These are phyloP conservation scores for Wilhelminamyces savonicus DNA, from an alignment of 805 yeast species.

Conservation along the genomic window DNA sequence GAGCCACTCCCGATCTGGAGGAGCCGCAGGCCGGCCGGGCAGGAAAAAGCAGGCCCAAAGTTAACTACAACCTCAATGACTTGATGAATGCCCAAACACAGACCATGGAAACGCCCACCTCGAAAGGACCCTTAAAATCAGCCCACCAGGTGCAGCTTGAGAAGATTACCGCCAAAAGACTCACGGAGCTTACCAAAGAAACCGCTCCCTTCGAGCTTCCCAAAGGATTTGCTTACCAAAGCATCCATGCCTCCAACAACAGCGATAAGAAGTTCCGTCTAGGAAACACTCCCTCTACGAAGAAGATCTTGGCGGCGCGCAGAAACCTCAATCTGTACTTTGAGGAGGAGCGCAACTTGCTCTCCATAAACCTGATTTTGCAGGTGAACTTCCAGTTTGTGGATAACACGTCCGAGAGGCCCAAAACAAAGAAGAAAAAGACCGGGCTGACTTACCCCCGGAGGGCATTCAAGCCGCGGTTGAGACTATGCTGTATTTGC, in stretches of 20 bases:
- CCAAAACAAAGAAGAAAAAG: conserved; percentile 12
- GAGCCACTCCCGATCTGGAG: conserved; percentile 10
- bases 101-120: conserved; percentile 15
- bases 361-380: conserved; percentile 36
- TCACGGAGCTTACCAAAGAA: conserved; percentile 30
- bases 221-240: conserved; percentile 31
- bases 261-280: conserved; percentile 23
- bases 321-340: conserved; percentile 39
- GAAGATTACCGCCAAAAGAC: conserved; percentile 28
- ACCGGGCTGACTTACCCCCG: conserved; percentile 2
- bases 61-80: conserved; percentile 37
- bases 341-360: conserved; percentile 39
- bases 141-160: conserved; percentile 38
- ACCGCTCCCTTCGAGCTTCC: conserved; percentile 33
- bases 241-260: conserved; percentile 19
- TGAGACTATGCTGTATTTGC: conserved; percentile 36
- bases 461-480: conserved; percentile 22
- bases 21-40: conserved; percentile 14
- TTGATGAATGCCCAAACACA: conserved; percentile 38
- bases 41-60: conserved; percentile 33
- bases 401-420: conserved; percentile 19
- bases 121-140: conserved; percentile 33
- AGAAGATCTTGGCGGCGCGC: conserved; percentile 34
- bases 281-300: conserved; percentile 40
- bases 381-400: conserved; percentile 35